Conservation (phyloP, 176 grass and related monocot genomes). For the Rhynchospora tenuis region DNA sequence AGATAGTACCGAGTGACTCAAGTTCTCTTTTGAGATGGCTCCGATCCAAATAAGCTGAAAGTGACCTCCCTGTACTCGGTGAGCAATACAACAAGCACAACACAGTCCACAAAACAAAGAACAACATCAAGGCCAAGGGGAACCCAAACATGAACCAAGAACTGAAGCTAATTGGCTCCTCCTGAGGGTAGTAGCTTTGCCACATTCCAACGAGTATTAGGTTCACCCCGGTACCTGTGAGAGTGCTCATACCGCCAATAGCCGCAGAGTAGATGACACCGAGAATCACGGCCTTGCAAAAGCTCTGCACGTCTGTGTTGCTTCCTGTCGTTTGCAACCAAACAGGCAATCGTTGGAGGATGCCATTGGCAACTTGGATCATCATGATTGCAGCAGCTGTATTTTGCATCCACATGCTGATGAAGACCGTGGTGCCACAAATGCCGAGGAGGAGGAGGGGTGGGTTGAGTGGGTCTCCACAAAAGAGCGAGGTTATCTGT, state of each 20-base stretch:
- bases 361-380: slow-evolving; percentile 74
- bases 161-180: slow-evolving; percentile 73
- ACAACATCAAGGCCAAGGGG: slow-evolving; percentile 63
- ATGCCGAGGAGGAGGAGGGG: slow-evolving; percentile 62
- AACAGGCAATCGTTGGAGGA: slow-evolving; percentile 66
- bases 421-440: slow-evolving; percentile 51
- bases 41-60: slow-evolving; percentile 70
- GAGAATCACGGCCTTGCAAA: slow-evolving; percentile 75
- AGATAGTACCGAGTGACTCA: slow-evolving; percentile 49
- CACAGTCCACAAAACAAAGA: slow-evolving; percentile 47
- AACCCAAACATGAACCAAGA: slow-evolving; percentile 74
- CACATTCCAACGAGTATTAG: slow-evolving; percentile 94
- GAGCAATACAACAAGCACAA: slow-evolving; percentile 73
- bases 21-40: slow-evolving; percentile 76
- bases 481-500: slow-evolving; percentile 68
- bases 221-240: slow-evolving; percentile 81
- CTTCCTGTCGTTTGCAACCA: neutral
- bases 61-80: slow-evolving; percentile 39
- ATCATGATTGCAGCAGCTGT: slow-evolving; percentile 82
- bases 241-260: slow-evolving; percentile 60
- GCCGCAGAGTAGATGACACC: slow-evolving; percentile 66
- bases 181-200: slow-evolving; percentile 60
- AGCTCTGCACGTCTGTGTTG: slow-evolving; percentile 32
- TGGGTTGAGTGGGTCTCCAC: slow-evolving; percentile 71
- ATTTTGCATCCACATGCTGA: slow-evolving; percentile 99